These are phyloP conservation scores for Neofusicoccum parvum DNA, from an alignment of 2,329 filamentous ascomycete species.

Conservation along the genomic window DNA sequence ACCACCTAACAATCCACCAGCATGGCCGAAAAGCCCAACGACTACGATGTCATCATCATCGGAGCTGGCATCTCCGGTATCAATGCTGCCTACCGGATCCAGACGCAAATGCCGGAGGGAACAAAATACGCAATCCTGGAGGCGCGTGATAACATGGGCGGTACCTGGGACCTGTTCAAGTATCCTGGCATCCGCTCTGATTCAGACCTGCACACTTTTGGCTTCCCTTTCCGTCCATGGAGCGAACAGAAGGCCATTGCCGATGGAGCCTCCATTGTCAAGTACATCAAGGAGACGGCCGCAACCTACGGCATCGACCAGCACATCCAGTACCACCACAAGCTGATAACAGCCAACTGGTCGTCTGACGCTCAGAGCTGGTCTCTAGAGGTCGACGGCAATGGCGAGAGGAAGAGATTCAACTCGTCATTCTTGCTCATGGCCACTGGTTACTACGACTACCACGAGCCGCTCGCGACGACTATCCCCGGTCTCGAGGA, in stretches of 20 bases:
- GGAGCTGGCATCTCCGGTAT: constrained; percentile 77
- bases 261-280: constrained; percentile 46
- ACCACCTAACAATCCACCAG: neutral
- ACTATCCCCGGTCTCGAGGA: constrained; percentile 66
- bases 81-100: constrained; percentile 72
- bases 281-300: constrained; percentile 49
- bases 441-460: constrained; percentile 74
- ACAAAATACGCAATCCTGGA: constrained; percentile 69
- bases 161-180: constrained; percentile 77
- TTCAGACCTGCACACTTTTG: constrained; percentile 53
- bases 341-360: constrained; percentile 46
- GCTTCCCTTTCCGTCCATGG: constrained; percentile 73
- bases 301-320: constrained; percentile 48
- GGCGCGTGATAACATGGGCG: constrained; percentile 65
- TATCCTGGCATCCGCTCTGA: constrained; percentile 69
- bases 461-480: constrained; percentile 60
- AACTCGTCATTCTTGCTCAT: constrained; percentile 57
- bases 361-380: constrained; percentile 52
- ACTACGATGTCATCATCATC: constrained; percentile 60
- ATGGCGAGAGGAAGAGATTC: constrained; percentile 39
- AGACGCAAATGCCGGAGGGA: constrained; percentile 56
- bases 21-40: constrained; percentile 5
- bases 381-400: constrained; percentile 43
- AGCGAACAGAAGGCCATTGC: constrained; percentile 50
- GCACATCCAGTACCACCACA: constrained; percentile 48